These are phyloP conservation scores for Auricularia cornea DNA, from an alignment of 768 basidiomycete species.

Conservation along the genomic window DNA sequence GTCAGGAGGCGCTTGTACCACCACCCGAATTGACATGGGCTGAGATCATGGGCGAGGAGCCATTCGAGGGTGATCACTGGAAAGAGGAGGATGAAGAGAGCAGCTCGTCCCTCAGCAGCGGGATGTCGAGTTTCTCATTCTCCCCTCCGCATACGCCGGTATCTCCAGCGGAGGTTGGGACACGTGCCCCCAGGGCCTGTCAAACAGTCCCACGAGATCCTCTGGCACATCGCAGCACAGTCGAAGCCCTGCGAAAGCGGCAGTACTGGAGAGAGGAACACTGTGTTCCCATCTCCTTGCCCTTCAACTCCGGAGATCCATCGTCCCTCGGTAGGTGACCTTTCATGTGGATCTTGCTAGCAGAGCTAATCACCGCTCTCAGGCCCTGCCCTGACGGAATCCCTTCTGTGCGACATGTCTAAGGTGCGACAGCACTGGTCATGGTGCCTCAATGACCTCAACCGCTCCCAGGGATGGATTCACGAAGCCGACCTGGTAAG, in stretches of 20 bases:
- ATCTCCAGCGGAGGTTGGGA: not conserved
- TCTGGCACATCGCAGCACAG: not conserved
- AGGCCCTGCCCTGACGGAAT: not conserved
- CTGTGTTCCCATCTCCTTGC: not conserved
- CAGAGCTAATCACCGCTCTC: too few relatives aligned
- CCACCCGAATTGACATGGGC: conserved; percentile 51
- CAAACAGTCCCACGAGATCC: not conserved
- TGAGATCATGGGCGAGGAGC: conserved; percentile 73
- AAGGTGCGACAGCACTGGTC: not conserved
- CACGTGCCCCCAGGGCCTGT: not conserved
- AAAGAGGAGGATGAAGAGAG: conserved; percentile 50
- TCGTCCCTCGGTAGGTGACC: not conserved
- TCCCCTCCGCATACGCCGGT: not conserved
- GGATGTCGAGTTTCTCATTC: not conserved
- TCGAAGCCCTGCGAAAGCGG: too few relatives aligned
- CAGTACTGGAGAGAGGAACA: not conserved
- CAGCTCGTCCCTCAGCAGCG: conserved; percentile 1
- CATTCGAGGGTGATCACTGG: conserved; percentile 83
- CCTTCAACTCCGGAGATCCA: not conserved
- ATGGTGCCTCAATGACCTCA: not conserved
- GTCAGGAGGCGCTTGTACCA: conserved; percentile 4
- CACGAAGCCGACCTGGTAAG: conserved; percentile 69
- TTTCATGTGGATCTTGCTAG: not conserved
- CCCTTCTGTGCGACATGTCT: not conserved
- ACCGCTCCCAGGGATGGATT: conserved; percentile 48